A percentile compares a stretch with the other conserved stretches of the same genome.
These are phyloP conservation scores for Neonectria hederae DNA, from an alignment of 2,329 filamentous ascomycete species.

Conservation along the genomic window DNA sequence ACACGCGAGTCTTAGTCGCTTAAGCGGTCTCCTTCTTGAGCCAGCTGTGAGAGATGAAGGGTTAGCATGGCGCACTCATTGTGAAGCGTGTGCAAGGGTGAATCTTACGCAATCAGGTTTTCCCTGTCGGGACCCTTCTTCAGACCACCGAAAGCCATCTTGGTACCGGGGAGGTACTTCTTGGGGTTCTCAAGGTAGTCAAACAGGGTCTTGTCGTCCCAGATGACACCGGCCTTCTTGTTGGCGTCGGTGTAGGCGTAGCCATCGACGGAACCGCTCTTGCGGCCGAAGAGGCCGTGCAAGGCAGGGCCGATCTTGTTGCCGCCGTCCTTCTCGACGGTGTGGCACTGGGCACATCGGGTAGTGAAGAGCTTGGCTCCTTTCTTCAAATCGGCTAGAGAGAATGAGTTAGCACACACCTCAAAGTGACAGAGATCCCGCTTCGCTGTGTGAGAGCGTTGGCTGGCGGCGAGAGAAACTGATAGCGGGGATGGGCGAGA, in stretches of 20 bases:
- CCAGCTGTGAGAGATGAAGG: slow-evolving; percentile 57
- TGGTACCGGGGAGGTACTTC: slow-evolving; percentile 99
- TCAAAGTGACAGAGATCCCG: slow-evolving; percentile 1
- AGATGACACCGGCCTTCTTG: slow-evolving; percentile 93
- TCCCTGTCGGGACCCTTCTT: slow-evolving; percentile 99
- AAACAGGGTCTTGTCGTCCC: slow-evolving; percentile 90
- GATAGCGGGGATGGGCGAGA: neutral
- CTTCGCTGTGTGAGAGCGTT: neutral
- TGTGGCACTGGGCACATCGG: slow-evolving; percentile 98
- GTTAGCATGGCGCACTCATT: slow-evolving; percentile 40
- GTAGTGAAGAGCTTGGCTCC: slow-evolving; percentile 99
- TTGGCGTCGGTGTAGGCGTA: slow-evolving; percentile 99
- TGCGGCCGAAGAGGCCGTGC: slow-evolving; percentile 96
- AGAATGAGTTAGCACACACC: slow-evolving; percentile 41
- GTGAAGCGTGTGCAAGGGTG: neutral
- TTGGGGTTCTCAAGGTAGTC: slow-evolving; percentile 99
- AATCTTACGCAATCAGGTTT: slow-evolving; percentile 92
- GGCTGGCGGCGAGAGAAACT: neutral
- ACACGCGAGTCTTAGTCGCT: slow-evolving; percentile 50
- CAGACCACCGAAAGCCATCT: slow-evolving; percentile 99
- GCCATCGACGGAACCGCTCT: slow-evolving; percentile 89
- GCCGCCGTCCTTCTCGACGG: slow-evolving; percentile 85
- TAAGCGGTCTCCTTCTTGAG: slow-evolving; percentile 77
- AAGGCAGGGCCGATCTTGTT: slow-evolving; percentile 99
- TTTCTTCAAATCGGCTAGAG: slow-evolving; percentile 88